Evolutionary conservation across 2,329 filamentous ascomycete genomes (phyloP).

Genomic region (Penicillium sp.): DNA sequence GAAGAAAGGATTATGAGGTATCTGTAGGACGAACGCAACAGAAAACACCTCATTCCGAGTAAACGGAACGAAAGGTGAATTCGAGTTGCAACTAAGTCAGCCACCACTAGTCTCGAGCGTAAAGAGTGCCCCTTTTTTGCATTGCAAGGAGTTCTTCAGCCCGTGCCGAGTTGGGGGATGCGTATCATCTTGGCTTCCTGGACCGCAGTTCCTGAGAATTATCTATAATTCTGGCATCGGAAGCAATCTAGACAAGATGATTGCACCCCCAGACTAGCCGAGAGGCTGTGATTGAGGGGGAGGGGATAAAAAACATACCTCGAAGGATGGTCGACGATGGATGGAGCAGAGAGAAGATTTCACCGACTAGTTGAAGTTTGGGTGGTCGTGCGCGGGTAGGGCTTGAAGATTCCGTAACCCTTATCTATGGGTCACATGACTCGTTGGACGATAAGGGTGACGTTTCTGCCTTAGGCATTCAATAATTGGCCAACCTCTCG

Average conservation of each 20-base stretch:
- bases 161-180: conserved; percentile 53
- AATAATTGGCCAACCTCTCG: too few relatives aligned
- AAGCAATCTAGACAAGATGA: conserved; percentile 33
- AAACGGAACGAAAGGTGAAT: conserved; percentile 9
- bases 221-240: conserved; percentile 12
- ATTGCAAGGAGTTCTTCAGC: conserved; percentile 67
- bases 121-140: conserved; percentile 64
- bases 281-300: conserved; percentile 33
- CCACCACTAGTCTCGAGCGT: conserved; percentile 66
- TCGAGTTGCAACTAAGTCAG: conserved; percentile 50
- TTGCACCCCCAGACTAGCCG: conserved; percentile 50
- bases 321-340: conserved; percentile 35
- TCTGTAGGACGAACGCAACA: conserved; percentile 25
- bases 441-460: too few relatives aligned
- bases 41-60: conserved; percentile 12
- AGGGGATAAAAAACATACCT: conserved; percentile 42
- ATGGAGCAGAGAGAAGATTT: conserved; percentile 26
- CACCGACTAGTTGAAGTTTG: conserved; percentile 17
- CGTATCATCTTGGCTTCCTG: conserved; percentile 42
- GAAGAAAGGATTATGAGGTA: conserved; percentile 38
- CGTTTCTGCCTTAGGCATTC: too few relatives aligned
- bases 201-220: conserved; percentile 7
- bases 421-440: too few relatives aligned
- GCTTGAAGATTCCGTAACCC: too few relatives aligned
- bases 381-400: too few relatives aligned